Conservation (phyloP, 1,284 basidiomycete species). For the Rhodofomes roseus region DNA sequence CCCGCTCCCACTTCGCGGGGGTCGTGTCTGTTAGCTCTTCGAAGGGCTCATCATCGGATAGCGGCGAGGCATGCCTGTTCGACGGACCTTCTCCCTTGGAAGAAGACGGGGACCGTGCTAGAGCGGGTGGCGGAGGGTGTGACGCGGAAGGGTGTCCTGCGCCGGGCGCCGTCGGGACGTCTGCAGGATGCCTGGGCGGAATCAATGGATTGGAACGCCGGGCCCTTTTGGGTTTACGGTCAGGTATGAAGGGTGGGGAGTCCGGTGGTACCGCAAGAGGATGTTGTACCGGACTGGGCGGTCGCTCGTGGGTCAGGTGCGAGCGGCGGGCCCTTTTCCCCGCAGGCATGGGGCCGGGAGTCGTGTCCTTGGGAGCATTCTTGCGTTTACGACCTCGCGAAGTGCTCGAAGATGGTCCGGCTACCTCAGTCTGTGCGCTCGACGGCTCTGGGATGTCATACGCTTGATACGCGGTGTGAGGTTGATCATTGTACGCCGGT, state of each 20-base stretch:
- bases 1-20: neutral
- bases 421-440: neutral
- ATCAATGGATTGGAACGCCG: neutral
- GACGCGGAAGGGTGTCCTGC: neutral
- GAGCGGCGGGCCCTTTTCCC: neutral
- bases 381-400: neutral
- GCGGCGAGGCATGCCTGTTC: neutral
- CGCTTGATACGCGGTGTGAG: neutral
- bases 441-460: neutral
- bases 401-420: neutral
- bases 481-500: too few relatives aligned
- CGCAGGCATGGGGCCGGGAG: neutral
- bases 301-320: neutral
- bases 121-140: neutral
- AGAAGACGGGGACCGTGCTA: neutral
- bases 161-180: neutral
- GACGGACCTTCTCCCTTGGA: neutral
- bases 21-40: neutral
- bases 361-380: neutral
- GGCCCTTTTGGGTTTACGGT: neutral
- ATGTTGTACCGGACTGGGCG: too few relatives aligned
- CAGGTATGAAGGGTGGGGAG: neutral
- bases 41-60: too few relatives aligned
- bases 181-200: neutral
- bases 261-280: too few relatives aligned